Evolutionary conservation across 306 rosid species (phyloP), one percentile per base, ranked within the genome.

Genomic region (Gleditsia sinensis): DNA sequence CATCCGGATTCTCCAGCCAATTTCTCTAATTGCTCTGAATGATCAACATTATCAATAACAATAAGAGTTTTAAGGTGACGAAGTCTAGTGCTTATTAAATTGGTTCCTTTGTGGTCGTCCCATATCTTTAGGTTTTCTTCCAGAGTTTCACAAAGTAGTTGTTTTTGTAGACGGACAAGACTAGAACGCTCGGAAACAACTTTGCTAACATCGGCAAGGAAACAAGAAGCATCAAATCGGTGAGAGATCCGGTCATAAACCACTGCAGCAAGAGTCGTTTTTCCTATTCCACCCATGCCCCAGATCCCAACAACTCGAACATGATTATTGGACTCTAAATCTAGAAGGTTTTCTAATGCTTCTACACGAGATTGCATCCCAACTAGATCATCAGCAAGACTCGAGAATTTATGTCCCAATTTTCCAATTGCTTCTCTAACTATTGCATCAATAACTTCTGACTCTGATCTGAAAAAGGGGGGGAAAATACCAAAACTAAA

Each of bases 261-360:
- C 6, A 19, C 5, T 49, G 9, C 9, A 49, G 39, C 78, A 4
- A 20, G 78, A 54, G 82, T 78, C 23, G 82, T 78, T 54, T 78
- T 78, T 19, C 82, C 73, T 1, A 71, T 32, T 51, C 82, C 82
- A 11, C 33, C 54, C 78, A 78, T 78, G 5, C 55, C 55, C 5
- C 55, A 49, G 7, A 49, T 17, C 24, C 24, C 55, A n/a, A 49
- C 55, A 1, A 17, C 0, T n/a, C 24, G 55, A 49, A 49, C 24
- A 6, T 0, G 2, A n/a, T 49, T 1, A 0, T 16, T 1, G 0
- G 55, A 49, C 3, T 3, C 55, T 49, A 49, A n/a, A 49, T 49
- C 55, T 1, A 49, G 8, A 17, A 49, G 55, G 9, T 49, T 19
- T 49, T 49, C 55, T 49, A 49, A 49, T 49, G 55, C 82, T 54